Conservation (phyloP, 306 rosid genomes). For the Trifolium pratense region DNA sequence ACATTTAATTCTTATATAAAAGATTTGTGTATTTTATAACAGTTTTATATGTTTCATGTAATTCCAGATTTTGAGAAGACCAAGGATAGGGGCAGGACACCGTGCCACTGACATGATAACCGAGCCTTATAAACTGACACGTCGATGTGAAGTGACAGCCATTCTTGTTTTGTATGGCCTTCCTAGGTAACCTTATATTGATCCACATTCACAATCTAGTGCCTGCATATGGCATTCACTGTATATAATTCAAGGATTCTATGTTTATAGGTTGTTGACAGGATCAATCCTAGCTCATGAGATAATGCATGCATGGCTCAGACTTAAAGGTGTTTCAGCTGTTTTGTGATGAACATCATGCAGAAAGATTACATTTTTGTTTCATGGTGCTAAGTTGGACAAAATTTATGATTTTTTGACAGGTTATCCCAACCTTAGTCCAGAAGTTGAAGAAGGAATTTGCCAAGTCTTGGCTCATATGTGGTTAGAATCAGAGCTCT, state of each 20-base stretch:
- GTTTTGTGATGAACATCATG: slow-evolving; percentile 17
- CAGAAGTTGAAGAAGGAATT: slow-evolving; percentile 97
- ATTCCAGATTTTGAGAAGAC: slow-evolving; percentile 78
- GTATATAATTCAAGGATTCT: slow-evolving; percentile 39
- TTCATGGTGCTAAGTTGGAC: slow-evolving; percentile 32
- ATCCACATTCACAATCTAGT: slow-evolving; percentile 3
- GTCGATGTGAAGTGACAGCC: slow-evolving; percentile 96
- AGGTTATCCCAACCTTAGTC: slow-evolving; percentile 90
- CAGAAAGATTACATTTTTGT: slow-evolving; percentile 17
- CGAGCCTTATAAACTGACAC: slow-evolving; percentile 76
- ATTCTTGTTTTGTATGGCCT: slow-evolving; percentile 93
- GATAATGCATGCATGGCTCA: slow-evolving; percentile 99
- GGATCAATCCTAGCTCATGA: slow-evolving; percentile 98
- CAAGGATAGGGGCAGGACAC: slow-evolving; percentile 78
- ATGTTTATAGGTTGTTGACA: slow-evolving; percentile 72
- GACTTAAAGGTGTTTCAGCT: slow-evolving; percentile 80
- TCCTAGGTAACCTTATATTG: slow-evolving; percentile 67
- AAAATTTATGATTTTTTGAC: slow-evolving; percentile 39
- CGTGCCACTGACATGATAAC: slow-evolving; percentile 79
- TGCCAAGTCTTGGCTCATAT: slow-evolving; percentile 96
- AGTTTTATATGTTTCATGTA: slow-evolving; percentile 24
- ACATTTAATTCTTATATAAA: slow-evolving; percentile 24
- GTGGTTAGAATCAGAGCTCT: slow-evolving; percentile 94
- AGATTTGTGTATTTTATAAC: slow-evolving; percentile 17
- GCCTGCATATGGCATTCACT: slow-evolving; percentile 27